Evolutionary conservation across 352 stramenopile species (phyloP), one percentile per base, ranked within the genome.

Genomic region (Phytophthora sansomeana): DNA sequence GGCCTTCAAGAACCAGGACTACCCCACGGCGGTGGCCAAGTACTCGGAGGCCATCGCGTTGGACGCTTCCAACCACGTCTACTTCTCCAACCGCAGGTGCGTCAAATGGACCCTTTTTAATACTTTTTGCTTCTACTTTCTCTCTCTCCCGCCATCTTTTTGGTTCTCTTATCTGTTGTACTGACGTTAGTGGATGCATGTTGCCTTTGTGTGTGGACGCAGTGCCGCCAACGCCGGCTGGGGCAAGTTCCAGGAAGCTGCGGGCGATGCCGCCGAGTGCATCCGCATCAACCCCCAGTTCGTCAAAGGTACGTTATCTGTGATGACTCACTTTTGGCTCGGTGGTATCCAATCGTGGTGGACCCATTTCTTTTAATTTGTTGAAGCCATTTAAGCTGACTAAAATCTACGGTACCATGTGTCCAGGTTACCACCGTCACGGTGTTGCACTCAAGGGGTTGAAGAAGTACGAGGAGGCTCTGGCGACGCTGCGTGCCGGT

Each of bases 1-100:
- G 30, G 96, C 92, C 70, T 98, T 98, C 78, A 98, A 98, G 79
- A 74, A 78, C 28, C 82, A 89, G 49, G 85, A 98, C 67, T 98
- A 97, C 69, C 67, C 75, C 8, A 72, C 80, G 30, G 96, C 96
- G 55, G 93, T 98, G 43, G 83, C 77, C 24, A 98, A 97, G 67
- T 99, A 99, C 88, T 86, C 94, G 69, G 88, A 97, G 48, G 96
- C 96, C 50, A 97, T 97, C 42, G 78, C 80, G 32, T 64, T 98
- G 21, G 94, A 99, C 77, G 30, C 68, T 17, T 77, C 53, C 28
- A 97, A 98, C 68, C 91, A 97, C 60, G 93, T 97, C 26, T 99
- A 98, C 77, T 98, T 82, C 84, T 98, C 89, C 24, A 99, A 99
- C 88, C 80, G 87, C 75, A 93, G 85, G 85, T 91, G 47, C 16